Evolutionary conservation across 805 yeast genomes (phyloP), one percentile per base, ranked within the genome.

Genomic region (Yamadazyma insecticola): DNA sequence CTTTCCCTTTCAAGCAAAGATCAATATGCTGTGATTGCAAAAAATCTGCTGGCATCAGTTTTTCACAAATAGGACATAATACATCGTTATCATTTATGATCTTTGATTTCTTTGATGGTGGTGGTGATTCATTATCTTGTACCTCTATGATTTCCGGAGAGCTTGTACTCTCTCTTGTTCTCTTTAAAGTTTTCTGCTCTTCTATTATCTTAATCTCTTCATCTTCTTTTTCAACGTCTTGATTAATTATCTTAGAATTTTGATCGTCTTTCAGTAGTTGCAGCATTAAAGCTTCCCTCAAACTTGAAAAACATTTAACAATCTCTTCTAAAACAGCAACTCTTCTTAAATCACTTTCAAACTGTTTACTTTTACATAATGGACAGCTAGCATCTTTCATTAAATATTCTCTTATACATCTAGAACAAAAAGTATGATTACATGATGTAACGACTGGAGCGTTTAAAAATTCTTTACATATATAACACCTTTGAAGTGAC

Each of bases 351-450:
- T 74, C 72, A 29, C 89, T 76, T 39, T 84, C 89, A 48, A 77
- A 73, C 18, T 80, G 72, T 43, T 79, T 84, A 16, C 72, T 66
- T 15, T 80, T 70, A 53, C 97, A 89, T 30, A 84, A 57, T 0
- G 97, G 96, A 48, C 97, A 89, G 36, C 69, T 61, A 13, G 72
- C 70, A 18, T 72, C 74, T 22, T 55, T 56, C n/a, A 76, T 60
- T 23, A 89, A 57, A 40, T 81, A 76, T 39, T 81, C 74, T 36
- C 96, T 66, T 17, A 89, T 83, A 53, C 97, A 89, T 10, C 78
- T 67, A 0, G 95, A 85, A 55, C 97, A 89, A 53, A 87, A 89
- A 1, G 89, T 79, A 53, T 89, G 97, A 22, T 84, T 81, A 61
- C 97, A 89, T 2, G 81, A 72, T 1, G 96, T 84, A 25, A 82